Evolutionary conservation across 2,329 filamentous ascomycete species (phyloP).

Genomic region (Westerdykella ornata): DNA sequence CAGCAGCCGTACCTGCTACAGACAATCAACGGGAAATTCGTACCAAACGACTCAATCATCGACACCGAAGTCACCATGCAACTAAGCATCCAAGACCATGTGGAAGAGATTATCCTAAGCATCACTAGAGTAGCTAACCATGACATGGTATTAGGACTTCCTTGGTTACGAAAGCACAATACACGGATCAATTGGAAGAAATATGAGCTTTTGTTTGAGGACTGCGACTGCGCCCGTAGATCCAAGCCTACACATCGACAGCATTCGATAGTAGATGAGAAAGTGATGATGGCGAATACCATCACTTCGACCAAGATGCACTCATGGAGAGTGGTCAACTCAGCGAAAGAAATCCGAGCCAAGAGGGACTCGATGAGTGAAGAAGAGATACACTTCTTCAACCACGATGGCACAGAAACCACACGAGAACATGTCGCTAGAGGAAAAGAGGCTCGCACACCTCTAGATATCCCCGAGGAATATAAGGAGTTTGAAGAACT

Average conservation of each 20-base stretch:
- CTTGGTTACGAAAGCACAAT: neutral
- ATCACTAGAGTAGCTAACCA: neutral
- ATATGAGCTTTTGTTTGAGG: neutral
- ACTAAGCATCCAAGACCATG: neutral
- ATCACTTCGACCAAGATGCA: neutral
- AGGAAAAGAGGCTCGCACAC: neutral
- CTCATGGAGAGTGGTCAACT: neutral
- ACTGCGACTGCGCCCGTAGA: neutral
- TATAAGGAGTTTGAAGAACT: neutral
- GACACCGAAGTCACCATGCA: neutral
- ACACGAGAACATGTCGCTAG: neutral
- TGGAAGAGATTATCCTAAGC: neutral
- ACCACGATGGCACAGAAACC: too few species aligned
- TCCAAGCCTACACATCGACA: neutral
- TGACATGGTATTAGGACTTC: neutral
- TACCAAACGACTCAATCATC: neutral
- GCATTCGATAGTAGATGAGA: neutral
- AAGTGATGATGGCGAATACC: neutral
- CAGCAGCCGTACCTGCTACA: neutral
- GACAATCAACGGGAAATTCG: neutral
- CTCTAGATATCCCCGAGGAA: neutral
- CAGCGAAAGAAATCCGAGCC: too few species aligned
- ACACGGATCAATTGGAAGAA: neutral
- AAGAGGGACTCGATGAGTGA: too few species aligned
- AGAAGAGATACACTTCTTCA: too few species aligned